Base-by-base conservation (phyloP, 2,329 filamentous ascomycete genomes). In the Cladosporium sp. region DNA sequence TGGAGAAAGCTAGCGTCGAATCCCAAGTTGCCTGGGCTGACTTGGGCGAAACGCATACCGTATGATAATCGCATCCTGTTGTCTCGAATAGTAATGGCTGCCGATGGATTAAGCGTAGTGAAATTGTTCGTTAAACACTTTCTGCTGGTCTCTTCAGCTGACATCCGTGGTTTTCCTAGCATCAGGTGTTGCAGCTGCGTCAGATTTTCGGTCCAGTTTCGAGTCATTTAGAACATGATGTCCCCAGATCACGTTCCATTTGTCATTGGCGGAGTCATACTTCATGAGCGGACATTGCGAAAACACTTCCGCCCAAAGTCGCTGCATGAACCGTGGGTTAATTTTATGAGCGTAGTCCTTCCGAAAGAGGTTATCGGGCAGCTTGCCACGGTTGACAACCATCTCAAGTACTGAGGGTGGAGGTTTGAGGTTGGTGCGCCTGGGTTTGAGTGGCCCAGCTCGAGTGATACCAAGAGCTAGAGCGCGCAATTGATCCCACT, bases 241-340 rank as follows among this genome's bases (percentile, higher is more conserved):
- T 10, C 77, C 77, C 78, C 78, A 80, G 21, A 68, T 68, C 11
- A 78, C 69, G 1, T 56, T 66, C 78, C 78, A 80, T 8, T 66
- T 60, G 39, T 70, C 65, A 11, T 59, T 70, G 36, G 66, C 48
- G 11, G 69, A 62, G 68, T 81, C 71, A 70, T 75, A 81, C 11
- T 76, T 74, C 71, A 83, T 76, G 54, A 78, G 73, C 46, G 81
- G 79, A 70, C 78, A 80, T 63, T 79, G 75, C 2, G 66, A 67
- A 60, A 83, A 78, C 7, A 84, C 71, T 26, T 72, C 73, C 5
- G 72, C 69, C 75, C 82, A 84, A 18, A 84, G 67, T 34, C 81
- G 75, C 61, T 74, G 74, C 82, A 85, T 83, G 64, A 77, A 79
- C 11, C 79, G 76, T 13, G 73, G 67, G 1, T 76, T 82, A 36